A percentile compares a stretch with the other conserved stretches of the same genome.
These are phyloP conservation scores for Boletus rubropictus DNA, from an alignment of 768 basidiomycete species.

Conservation along the genomic window DNA sequence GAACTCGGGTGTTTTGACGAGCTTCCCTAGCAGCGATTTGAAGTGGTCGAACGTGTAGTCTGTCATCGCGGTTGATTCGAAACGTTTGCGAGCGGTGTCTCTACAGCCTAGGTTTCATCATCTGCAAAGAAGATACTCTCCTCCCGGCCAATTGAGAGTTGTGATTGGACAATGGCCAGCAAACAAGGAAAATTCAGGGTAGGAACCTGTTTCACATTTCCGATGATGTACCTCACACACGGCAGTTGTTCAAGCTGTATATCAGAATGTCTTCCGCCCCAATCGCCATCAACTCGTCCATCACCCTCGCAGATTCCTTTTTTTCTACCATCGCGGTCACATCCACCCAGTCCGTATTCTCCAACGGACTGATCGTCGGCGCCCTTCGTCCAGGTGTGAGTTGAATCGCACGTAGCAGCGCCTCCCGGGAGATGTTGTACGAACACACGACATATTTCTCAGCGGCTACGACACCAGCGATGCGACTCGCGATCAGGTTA, in stretches of 20 bases:
- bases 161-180: no score
- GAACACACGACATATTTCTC: constrained; percentile 83
- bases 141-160: no score
- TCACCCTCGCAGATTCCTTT: constrained; percentile 68
- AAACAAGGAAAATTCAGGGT: no score
- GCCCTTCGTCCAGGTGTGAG: constrained; percentile 89
- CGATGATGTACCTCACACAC: no score
- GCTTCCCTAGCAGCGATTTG: constrained; percentile 69
- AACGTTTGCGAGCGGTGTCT: neutral
- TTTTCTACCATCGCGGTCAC: constrained; percentile 92
- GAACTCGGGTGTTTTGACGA: constrained; percentile 74
- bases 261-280: constrained; percentile 92
- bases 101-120: no score
- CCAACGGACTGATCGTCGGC: constrained; percentile 81
- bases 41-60: constrained; percentile 48
- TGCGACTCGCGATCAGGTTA: constrained; percentile 74
- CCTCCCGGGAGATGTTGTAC: constrained; percentile 78
- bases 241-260: constrained; percentile 88
- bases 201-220: no score
- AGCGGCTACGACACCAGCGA: constrained; percentile 88
- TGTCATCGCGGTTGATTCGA: constrained; percentile 15
- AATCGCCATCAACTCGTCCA: constrained; percentile 78
- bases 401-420: constrained; percentile 52
- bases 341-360: constrained; percentile 82
- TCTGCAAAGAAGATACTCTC: no score